phyloP scores from a whole-genome alignment of 78 protist species.

The Guillardia theta region DNA sequence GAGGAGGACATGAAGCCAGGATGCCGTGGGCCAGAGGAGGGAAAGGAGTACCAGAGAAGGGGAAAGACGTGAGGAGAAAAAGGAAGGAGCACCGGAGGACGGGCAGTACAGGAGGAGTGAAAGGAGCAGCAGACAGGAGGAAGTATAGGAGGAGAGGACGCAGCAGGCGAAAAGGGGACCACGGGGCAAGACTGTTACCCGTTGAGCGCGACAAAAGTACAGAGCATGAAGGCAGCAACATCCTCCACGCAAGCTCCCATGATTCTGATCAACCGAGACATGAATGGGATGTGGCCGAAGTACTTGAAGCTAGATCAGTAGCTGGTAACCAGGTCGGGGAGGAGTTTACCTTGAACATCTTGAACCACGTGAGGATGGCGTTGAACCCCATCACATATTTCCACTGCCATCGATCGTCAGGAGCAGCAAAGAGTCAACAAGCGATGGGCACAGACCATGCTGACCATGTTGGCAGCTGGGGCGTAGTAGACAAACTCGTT shows the following conservation, averaged over 20 bases:
- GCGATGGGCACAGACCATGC: background rate
- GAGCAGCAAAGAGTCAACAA: background rate
- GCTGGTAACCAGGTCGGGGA: too few relatives aligned
- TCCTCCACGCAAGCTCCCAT: background rate
- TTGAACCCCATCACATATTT: background rate
- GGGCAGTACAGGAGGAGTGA: background rate
- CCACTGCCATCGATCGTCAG: background rate
- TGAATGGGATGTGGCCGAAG: background rate
- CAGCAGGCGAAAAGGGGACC: background rate
- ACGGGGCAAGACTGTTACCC: background rate
- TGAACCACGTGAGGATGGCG: background rate
- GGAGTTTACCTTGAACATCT: too few relatives aligned
- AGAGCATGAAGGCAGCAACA: background rate
- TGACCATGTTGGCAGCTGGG: background rate
- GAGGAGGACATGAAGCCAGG: too few relatives aligned
- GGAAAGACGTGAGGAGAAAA: background rate
- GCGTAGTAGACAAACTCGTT: background rate
- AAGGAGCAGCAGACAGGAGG: background rate
- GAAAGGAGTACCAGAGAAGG: background rate
- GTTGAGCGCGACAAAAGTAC: background rate
- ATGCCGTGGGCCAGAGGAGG: background rate
- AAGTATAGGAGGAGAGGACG: background rate
- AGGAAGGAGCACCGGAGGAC: background rate
- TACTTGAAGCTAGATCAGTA: too few relatives aligned
- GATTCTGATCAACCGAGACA: background rate